phyloP scores from a whole-genome alignment of 2,329 filamentous ascomycete species.

The Colletotrichum noveboracense region DNA sequence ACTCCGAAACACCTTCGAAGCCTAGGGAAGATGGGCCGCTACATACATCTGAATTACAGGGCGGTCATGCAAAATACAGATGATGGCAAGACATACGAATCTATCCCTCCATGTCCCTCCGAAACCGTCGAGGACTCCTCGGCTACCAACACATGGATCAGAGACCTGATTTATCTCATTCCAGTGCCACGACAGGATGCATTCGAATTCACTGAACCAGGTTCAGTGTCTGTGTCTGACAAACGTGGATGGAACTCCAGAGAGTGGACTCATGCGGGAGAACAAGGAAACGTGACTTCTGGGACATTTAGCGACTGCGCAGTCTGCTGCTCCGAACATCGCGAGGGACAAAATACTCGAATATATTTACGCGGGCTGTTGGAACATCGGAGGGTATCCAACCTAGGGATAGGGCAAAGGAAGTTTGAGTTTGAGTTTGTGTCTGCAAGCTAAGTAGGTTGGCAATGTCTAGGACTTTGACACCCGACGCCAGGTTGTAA shows the following conservation, averaged over 20 bases:
- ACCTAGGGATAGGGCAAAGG: accelerated
- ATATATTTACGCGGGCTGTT: neutral
- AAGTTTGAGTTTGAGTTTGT: no score
- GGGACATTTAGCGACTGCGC: neutral
- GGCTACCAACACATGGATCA: accelerated
- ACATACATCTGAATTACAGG: no score
- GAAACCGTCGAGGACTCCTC: accelerated
- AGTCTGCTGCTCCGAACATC: neutral
- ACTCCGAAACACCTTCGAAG: no score
- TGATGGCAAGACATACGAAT: no score
- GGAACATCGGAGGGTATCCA: accelerated
- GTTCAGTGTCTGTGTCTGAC: neutral
- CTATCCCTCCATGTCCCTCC: no score
- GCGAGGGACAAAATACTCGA: accelerated
- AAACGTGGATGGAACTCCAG: neutral
- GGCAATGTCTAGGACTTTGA: no score
- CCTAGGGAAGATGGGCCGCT: no score
- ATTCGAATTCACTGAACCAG: neutral
- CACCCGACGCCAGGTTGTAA: no score
- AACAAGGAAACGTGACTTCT: accelerated
- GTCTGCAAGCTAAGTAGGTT: no score
- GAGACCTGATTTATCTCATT: neutral
- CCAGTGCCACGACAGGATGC: accelerated
- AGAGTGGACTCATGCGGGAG: neutral
- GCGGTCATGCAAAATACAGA: no score